Base-by-base conservation (phyloP, 441 rosid species). In the Euphorbia celastroides region DNA sequence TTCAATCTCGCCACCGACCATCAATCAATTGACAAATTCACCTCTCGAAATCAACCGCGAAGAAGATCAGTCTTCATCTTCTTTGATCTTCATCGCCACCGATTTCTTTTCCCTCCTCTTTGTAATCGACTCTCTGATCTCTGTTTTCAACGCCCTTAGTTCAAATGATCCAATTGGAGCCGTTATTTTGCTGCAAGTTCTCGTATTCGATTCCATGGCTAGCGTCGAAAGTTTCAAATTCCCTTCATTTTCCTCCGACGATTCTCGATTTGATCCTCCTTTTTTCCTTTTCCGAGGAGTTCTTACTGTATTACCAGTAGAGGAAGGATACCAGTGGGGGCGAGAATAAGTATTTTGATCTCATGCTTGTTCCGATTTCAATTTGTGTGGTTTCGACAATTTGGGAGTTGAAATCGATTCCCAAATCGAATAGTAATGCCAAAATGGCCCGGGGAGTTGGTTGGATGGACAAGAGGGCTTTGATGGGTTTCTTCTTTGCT, bases 321-420 rank as follows among this genome's bases (percentile, higher is more conserved):
- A 84, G 84, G 72, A 88, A 88, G 76, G 95, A 90, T 66, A 50
- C 75, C 0, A 79, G 77, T 66, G 97, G 95, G 46, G 79, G 88
- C 30, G 97, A 88, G 87, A 90, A 90, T 72, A 80, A 88, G 64
- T 88, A 90, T 65, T 88, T 81, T 72, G 95, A 86, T 80, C 88
- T 90, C 52, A 63, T 90, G 80, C 94, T 88, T 62, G 89, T 88
- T 2, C 95, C 99, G 32, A 77, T 91, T 68, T 64, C 80, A 38
- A 64, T 84, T 31, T 91, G 96, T 71, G 74, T 79, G 17, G 72
- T 85, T 77, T 83, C 89, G 11, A 87, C 96, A 0, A 9, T 79
- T 56, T 69, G 83, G 22, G 87, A 80, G 68, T 72, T 86, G 36
- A 80, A 72, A 72, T 71, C 85, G 5, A 74, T 75, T 4, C 25